Percentiles rank a stretch among this genome's conserved stretches.
phyloP scores from a whole-genome alignment of 805 yeast species.

The Saccharomycopsis babjevae region DNA sequence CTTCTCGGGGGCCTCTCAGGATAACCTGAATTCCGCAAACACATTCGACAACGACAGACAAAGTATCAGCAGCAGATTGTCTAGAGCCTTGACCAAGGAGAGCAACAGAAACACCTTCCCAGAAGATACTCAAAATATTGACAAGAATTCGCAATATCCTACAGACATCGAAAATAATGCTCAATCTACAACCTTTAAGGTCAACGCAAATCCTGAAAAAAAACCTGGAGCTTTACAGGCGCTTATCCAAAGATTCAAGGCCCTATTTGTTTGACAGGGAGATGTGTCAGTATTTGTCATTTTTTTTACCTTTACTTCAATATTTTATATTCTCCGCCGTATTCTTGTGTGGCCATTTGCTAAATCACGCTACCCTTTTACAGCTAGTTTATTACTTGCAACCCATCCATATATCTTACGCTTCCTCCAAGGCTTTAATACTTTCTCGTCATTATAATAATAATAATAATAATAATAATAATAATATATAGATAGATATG shows the following conservation, averaged over 20 bases:
- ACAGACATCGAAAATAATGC: no score
- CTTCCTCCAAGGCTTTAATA: no score
- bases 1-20: background rate
- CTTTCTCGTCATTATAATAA: no score
- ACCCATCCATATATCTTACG: no score
- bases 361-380: no score
- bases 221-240: background rate
- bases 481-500: no score
- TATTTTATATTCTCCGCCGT: background rate
- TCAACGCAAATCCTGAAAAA: background rate
- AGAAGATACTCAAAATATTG: background rate
- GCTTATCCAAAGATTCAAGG: background rate
- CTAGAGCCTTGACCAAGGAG: background rate
- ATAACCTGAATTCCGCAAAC: background rate
- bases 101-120: background rate
- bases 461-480: no score
- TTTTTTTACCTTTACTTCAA: background rate
- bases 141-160: background rate
- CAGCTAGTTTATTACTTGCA: no score
- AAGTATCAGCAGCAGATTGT: background rate
- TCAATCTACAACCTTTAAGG: no score
- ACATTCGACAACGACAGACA: background rate
- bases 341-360: no score
- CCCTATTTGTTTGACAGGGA: background rate
- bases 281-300: background rate